phyloP scores from a whole-genome alignment of 805 yeast species.

The Candida parachauliodes region DNA sequence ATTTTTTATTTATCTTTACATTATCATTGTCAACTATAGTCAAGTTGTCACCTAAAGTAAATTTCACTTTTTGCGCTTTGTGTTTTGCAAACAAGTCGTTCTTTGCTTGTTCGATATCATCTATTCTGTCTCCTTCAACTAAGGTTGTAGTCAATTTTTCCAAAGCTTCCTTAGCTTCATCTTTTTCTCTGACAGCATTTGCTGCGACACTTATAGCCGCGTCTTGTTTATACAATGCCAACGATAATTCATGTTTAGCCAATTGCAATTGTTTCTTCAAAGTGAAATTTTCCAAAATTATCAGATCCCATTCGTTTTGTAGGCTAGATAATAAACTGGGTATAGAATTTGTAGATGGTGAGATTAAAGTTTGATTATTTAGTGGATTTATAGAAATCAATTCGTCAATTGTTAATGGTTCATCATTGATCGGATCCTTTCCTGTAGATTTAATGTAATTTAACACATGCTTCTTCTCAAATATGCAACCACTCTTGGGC shows the following conservation, averaged over 20 bases:
- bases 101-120: constrained; percentile 20
- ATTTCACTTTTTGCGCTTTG: constrained; percentile 25
- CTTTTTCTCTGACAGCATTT: constrained; percentile 67
- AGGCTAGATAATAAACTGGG: constrained; percentile 73
- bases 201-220: constrained; percentile 89
- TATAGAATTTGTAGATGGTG: constrained; percentile 55
- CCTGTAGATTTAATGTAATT: constrained; percentile 62
- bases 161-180: constrained; percentile 66
- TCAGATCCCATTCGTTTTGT: constrained; percentile 88
- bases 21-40: background rate
- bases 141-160: constrained; percentile 46
- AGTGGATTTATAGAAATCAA: constrained; percentile 39
- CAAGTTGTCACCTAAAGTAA: constrained; percentile 11
- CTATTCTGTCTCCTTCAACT: constrained; percentile 16
- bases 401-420: constrained; percentile 56
- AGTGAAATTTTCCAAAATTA: constrained; percentile 75
- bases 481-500: constrained; percentile 63
- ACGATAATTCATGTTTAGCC: constrained; percentile 68
- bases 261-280: constrained; percentile 66
- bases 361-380: constrained; percentile 19
- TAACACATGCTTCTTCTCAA: constrained; percentile 59
- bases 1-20: background rate
- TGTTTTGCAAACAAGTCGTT: constrained; percentile 33
- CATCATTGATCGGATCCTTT: constrained; percentile 72
- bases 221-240: constrained; percentile 79